These are phyloP conservation scores for Neovahlkampfia damariscottae DNA, from an alignment of 78 protist species.

Conservation along the genomic window DNA sequence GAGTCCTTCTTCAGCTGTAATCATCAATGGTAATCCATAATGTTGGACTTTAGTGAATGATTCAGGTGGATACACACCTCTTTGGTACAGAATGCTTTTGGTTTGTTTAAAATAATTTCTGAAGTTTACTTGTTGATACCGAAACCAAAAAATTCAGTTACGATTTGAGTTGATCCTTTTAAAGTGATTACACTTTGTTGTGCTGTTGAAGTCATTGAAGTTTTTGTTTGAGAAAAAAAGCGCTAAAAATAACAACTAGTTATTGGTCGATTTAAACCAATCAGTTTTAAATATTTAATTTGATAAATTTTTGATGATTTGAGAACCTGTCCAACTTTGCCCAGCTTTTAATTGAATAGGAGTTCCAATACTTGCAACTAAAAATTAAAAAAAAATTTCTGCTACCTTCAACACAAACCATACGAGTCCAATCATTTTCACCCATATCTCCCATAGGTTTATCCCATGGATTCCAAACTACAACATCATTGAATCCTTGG, in stretches of 20 bases:
- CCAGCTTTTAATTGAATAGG: no score
- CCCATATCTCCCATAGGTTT: conserved; percentile 2
- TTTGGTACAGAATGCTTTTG: conserved; percentile 70
- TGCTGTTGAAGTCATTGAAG: background rate
- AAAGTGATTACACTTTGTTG: conserved; percentile 58
- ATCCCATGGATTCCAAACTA: conserved; percentile 13
- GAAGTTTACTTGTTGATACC: background rate
- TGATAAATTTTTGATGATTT: no score
- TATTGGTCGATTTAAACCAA: no score
- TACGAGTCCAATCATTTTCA: background rate
- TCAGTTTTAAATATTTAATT: no score
- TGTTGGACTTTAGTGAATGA: conserved; percentile 59
- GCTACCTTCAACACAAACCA: background rate
- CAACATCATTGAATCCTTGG: no score
- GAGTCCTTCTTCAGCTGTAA: conserved; percentile 75
- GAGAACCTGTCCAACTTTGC: background rate
- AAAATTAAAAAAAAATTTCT: no score
- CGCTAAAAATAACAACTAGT: no score
- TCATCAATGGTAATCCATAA: conserved; percentile 77
- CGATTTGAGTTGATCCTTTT: conserved; percentile 85
- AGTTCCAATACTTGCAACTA: no score
- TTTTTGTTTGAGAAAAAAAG: no score
- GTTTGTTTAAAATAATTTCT: conserved; percentile 11
- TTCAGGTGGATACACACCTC: conserved; percentile 96
- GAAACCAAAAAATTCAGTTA: conserved; percentile 85